phyloP scores from a whole-genome alignment of 75 land plant species.

The Cunninghamia lanceolata region DNA sequence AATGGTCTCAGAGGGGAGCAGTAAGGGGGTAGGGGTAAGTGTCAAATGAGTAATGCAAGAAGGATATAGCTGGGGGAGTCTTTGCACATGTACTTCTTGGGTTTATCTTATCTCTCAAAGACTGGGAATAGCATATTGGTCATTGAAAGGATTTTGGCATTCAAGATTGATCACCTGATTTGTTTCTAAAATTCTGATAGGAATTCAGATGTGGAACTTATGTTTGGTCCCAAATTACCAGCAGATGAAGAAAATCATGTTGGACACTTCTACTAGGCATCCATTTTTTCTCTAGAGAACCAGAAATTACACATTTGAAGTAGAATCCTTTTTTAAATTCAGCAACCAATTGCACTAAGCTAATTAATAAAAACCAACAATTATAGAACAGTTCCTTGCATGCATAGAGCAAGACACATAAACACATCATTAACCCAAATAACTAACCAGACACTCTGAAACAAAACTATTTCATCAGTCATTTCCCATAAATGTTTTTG shows the following conservation, averaged over 20 bases:
- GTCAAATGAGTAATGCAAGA: too few species aligned
- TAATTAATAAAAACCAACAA: too few species aligned
- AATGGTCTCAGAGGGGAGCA: too few species aligned
- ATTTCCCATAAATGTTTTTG: not conserved
- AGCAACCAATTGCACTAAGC: not conserved
- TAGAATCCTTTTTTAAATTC: not conserved
- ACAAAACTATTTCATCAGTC: not conserved
- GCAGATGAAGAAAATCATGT: not conserved
- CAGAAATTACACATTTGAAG: not conserved
- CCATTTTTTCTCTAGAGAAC: not conserved
- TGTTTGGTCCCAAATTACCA: not conserved
- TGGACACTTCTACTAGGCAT: not conserved
- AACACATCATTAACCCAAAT: not conserved
- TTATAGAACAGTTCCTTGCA: too few species aligned
- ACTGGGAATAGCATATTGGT: too few species aligned
- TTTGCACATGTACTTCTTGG: too few species aligned
- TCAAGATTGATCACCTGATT: not conserved
- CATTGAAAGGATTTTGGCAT: not conserved
- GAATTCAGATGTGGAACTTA: not conserved
- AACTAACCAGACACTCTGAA: too few species aligned
- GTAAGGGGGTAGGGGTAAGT: too few species aligned
- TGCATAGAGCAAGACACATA: not conserved
- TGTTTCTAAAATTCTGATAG: not conserved
- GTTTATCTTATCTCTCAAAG: too few species aligned
- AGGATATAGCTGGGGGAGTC: too few species aligned